These are phyloP conservation scores for Diplocarpon mali DNA, from an alignment of 2,329 filamentous ascomycete species.

Conservation along the genomic window DNA sequence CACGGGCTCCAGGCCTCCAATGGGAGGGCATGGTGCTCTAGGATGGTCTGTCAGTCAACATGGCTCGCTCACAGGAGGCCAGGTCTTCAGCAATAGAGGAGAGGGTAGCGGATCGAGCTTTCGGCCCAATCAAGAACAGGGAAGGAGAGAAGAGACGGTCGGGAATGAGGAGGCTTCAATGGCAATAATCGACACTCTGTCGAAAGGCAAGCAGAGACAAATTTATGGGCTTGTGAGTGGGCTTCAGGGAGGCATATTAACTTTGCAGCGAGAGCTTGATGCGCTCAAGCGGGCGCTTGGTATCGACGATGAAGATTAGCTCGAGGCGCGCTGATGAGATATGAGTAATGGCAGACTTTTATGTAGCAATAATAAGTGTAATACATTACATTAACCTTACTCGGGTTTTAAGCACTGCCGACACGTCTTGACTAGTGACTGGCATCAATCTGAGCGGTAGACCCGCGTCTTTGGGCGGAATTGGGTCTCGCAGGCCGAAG, in stretches of 20 bases:
- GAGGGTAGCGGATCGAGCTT: constrained; percentile 30
- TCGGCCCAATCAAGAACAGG: constrained; percentile 14
- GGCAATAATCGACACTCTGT: constrained; percentile 24
- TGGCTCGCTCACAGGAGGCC: constrained; percentile 3
- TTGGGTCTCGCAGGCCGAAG: too few species aligned
- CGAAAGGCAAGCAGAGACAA: constrained; percentile 25
- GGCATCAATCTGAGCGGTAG: too few species aligned
- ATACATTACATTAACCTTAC: too few species aligned
- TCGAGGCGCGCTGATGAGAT: background rate
- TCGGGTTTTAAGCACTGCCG: too few species aligned
- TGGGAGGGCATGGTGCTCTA: constrained; percentile 7
- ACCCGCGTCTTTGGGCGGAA: too few species aligned
- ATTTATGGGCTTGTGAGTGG: constrained; percentile 25
- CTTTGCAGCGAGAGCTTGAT: constrained; percentile 24
- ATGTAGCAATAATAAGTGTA: too few species aligned
- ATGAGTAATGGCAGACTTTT: too few species aligned
- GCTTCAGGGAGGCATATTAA: constrained; percentile 25
- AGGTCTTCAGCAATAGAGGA: constrained; percentile 25
- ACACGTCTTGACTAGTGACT: too few species aligned
- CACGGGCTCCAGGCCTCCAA: background rate
- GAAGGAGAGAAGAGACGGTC: constrained; percentile 15
- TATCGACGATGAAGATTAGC: constrained; percentile 23
- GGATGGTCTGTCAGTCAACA: constrained; percentile 17
- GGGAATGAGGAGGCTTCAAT: constrained; percentile 15
- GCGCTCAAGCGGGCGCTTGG: constrained; percentile 23